These are phyloP conservation scores for Colletotrichum sp. DNA, from an alignment of 2,329 filamentous ascomycete species.

Conservation along the genomic window DNA sequence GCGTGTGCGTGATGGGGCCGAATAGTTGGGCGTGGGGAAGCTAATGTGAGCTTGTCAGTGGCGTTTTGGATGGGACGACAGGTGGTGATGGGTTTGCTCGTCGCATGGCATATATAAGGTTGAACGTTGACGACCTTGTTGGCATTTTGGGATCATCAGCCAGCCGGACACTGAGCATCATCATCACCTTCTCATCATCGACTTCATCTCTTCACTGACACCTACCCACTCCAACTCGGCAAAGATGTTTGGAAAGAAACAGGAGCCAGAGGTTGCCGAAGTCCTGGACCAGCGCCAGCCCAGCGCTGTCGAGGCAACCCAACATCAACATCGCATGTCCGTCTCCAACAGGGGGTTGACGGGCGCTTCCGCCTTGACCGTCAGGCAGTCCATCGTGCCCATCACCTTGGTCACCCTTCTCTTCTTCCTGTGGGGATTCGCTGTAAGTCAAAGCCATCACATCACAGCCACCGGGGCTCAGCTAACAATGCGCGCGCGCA, in stretches of 20 bases:
- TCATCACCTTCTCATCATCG: not conserved
- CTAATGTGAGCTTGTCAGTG: not conserved
- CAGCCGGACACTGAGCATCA: not conserved
- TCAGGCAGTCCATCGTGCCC: conserved; percentile 71
- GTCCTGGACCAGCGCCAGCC: conserved; percentile 23
- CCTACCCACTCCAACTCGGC: not conserved
- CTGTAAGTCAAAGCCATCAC: conserved; percentile 21
- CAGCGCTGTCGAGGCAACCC: conserved; percentile 21
- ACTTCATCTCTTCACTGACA: not conserved
- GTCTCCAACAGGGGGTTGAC: conserved; percentile 26
- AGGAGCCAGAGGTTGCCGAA: conserved; percentile 23
- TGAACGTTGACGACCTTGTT: not conserved
- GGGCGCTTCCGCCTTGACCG: conserved; percentile 51
- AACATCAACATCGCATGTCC: conserved; percentile 18
- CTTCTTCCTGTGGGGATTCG: conserved; percentile 59
- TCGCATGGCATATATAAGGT: not conserved
- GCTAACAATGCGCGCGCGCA: not conserved
- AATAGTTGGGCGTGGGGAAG: not conserved
- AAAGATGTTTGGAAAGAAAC: conserved; percentile 25
- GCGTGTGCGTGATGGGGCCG: not conserved
- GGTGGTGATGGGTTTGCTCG: not conserved
- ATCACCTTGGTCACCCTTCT: conserved; percentile 60
- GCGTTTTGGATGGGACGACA: not conserved
- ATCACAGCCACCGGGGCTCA: not conserved
- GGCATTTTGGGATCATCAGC: not conserved